Conservation (phyloP, 1,284 basidiomycete genomes). For the Meripilus lineatus region DNA sequence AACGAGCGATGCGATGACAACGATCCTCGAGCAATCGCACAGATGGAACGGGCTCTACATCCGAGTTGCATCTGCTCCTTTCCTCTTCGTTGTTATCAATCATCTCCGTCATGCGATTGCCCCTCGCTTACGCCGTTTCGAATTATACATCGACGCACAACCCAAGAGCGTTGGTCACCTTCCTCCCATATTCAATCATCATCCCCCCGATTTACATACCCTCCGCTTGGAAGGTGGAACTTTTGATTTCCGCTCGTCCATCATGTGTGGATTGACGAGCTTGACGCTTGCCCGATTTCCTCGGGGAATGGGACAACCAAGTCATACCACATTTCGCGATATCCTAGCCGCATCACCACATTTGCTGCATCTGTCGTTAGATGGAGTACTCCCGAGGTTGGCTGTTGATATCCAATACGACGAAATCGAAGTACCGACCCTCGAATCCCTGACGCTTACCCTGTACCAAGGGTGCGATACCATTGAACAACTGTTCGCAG, state of each 20-base stretch:
- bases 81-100: conserved; percentile 7
- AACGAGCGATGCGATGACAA: not conserved
- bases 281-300: conserved; percentile 9
- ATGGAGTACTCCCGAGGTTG: conserved; percentile 9
- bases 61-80: conserved; percentile 1
- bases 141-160: conserved; percentile 4
- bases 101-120: conserved; percentile 1
- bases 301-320: conserved; percentile 1
- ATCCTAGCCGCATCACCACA: conserved; percentile 5
- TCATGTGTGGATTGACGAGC: conserved; percentile 4
- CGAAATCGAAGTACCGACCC: conserved; percentile 4
- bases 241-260: conserved; percentile 3
- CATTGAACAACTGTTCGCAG: conserved; percentile 7
- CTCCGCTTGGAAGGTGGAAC: conserved; percentile 8
- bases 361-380: conserved; percentile 9
- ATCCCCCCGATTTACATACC: conserved; percentile 1
- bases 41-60: conserved; percentile 5
- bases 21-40: not conserved
- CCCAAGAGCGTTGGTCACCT: conserved; percentile 3
- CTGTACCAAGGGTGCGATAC: conserved; percentile 5
- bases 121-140: conserved; percentile 6
- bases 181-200: conserved; percentile 4
- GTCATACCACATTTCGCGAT: conserved; percentile 7
- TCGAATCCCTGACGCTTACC: conserved; percentile 9
- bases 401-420: conserved; percentile 1